These are phyloP conservation scores for Psilocybe subaeruginosa DNA, from an alignment of 768 basidiomycete species.

Conservation along the genomic window DNA sequence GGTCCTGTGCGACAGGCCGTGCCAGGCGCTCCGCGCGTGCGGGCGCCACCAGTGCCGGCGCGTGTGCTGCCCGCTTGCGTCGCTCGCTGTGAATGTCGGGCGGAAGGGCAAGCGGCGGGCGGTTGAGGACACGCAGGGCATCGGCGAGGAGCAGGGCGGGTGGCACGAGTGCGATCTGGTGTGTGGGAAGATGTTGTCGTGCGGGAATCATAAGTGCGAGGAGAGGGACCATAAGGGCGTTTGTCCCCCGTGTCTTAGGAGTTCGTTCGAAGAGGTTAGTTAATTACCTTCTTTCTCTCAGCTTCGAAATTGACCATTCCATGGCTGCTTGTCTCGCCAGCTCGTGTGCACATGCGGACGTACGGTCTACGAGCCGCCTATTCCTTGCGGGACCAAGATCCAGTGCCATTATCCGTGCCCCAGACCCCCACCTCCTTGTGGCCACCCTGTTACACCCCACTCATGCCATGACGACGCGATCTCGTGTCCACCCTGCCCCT, in stretches of 20 bases:
- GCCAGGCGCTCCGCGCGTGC: conserved; percentile 77
- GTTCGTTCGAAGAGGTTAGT: conserved; percentile 88
- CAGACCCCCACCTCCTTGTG: conserved; percentile 70
- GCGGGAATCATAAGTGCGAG: conserved; percentile 83
- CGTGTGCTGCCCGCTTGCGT: conserved; percentile 88
- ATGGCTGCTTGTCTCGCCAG: conserved; percentile 32
- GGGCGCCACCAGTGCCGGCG: conserved; percentile 86
- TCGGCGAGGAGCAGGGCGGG: conserved; percentile 64
- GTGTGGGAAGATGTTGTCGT: conserved; percentile 72
- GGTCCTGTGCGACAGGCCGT: conserved; percentile 80
- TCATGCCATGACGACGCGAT: conserved; percentile 75
- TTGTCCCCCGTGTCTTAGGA: conserved; percentile 84
- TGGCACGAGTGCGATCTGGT: conserved; percentile 85
- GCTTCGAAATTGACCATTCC: neutral
- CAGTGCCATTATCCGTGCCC: conserved; percentile 82
- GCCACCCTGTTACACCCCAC: conserved; percentile 79
- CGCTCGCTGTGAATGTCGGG: conserved; percentile 43
- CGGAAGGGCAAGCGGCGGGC: conserved; percentile 68
- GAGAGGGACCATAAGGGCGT: conserved; percentile 79
- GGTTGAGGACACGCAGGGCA: conserved; percentile 26
- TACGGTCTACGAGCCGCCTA: conserved; percentile 88
- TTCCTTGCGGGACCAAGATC: conserved; percentile 84
- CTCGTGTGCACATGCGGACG: conserved; percentile 82
- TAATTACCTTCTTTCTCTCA: conserved; percentile 1
- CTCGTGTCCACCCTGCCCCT: conserved; percentile 86